Evolutionary conservation across 495 filamentous ascomycete species (phyloP), one percentile per base, ranked within the genome.

Genomic region (Trypethelium eluteriae): DNA sequence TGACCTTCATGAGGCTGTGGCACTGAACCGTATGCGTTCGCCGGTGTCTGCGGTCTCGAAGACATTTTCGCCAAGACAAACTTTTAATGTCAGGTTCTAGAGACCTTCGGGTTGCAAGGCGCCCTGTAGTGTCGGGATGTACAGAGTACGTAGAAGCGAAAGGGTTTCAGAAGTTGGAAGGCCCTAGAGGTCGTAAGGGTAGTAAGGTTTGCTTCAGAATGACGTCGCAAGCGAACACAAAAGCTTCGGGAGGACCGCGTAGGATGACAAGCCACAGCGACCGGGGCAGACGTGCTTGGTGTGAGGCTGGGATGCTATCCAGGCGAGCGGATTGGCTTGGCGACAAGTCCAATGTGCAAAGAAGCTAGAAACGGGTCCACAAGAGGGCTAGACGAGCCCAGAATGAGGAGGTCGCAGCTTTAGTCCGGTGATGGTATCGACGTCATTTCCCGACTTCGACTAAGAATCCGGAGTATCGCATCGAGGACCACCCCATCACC

Each of bases 1-100:
- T 75, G 71, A 3, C 69, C 38, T 44, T 73, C 69, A 59, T 67
- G 62, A 11, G 71, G 76, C 16, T 69, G 36, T 11, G 75, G 75
- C 32, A 76, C 70, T 25, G 66, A 67, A 65, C 68, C 67, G 67
- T 71, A 73, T 7, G 46, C 14, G 16, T 69, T 64, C n/a, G 65
- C 66, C 16, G 70, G 71, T 25, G 68, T 72, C n/a, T 67, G 59
- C n/a, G 71, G 68, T 62, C 67, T 61, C 18, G 72, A 70, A n/a
- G 64, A 35, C 64, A 66, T 66, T 11, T 18, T 9, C 25, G 53
- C 49, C 49, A 59, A 25, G 25, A 25, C 25, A 25, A 25, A 25
- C 25, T 25, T 25, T 25, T 1, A 25, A 25, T 25, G 25, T 25
- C 25, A 25, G 25, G 25, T 25, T 25, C 25, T 25, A 25, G 25